Conservation (phyloP, 345 rosid species). For the Brassica napus region DNA sequence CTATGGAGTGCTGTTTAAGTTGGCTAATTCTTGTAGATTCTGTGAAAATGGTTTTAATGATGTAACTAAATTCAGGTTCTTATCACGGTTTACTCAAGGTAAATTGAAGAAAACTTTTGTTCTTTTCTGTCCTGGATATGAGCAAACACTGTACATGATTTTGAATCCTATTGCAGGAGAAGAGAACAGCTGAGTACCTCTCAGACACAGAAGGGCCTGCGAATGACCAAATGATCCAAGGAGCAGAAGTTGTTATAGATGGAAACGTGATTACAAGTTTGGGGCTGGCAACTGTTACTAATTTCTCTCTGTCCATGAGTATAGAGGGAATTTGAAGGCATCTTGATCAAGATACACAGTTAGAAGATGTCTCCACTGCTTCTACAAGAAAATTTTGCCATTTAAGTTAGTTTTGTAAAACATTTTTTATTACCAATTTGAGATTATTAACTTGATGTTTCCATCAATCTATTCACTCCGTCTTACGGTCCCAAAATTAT, state of each 20-base stretch:
- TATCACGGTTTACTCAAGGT: conserved; percentile 45
- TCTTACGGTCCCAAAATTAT: background rate
- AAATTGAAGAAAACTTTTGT: too few relatives aligned
- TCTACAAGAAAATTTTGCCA: background rate
- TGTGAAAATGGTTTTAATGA: background rate
- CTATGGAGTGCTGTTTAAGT: background rate
- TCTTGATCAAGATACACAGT: conserved; percentile 23
- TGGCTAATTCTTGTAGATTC: background rate
- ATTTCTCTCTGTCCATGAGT: conserved; percentile 72
- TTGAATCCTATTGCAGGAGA: too few relatives aligned
- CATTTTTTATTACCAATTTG: background rate
- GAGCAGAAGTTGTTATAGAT: conserved; percentile 75
- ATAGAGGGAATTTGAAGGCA: conserved; percentile 47
- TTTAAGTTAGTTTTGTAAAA: background rate
- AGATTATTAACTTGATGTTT: conserved; percentile 8
- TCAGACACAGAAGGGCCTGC: conserved; percentile 39
- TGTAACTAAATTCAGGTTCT: conserved; percentile 56
- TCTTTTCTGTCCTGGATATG: too few relatives aligned
- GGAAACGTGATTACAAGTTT: conserved; percentile 80
- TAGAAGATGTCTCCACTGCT: conserved; percentile 7
- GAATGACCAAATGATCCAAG: conserved; percentile 40
- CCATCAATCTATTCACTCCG: conserved; percentile 6
- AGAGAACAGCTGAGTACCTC: conserved; percentile 59
- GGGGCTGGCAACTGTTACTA: conserved; percentile 64
- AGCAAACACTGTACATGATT: too few relatives aligned